A percentile compares a stretch with the other conserved stretches of the same genome.
phyloP scores from a whole-genome alignment of 805 yeast genomes.

The Candida parachauliodes region DNA sequence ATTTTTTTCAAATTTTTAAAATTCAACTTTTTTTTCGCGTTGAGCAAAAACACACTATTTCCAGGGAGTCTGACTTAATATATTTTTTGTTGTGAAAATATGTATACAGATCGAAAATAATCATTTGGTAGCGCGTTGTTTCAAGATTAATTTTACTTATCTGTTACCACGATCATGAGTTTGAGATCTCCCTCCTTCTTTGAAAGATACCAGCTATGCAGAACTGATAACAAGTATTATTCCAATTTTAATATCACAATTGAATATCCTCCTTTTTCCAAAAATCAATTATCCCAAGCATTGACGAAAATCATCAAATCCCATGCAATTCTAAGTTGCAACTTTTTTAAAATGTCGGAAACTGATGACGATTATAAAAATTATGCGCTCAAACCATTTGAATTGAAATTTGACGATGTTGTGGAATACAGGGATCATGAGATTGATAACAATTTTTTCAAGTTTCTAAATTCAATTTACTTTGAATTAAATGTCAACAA shows the following conservation, averaged over 20 bases:
- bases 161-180: not conserved
- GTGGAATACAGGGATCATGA: constrained; percentile 11
- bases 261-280: constrained; percentile 14
- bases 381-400: constrained; percentile 15
- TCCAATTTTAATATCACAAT: constrained; percentile 22
- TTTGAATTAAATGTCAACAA: constrained; percentile 8
- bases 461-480: constrained; percentile 11
- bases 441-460: constrained; percentile 14
- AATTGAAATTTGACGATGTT: constrained; percentile 19
- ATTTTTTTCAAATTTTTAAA: no score
- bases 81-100: no score
- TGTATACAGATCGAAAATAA: no score
- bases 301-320: constrained; percentile 13
- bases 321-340: constrained; percentile 16
- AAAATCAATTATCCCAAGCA: constrained; percentile 17
- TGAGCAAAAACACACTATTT: no score
- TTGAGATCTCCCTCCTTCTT: constrained; percentile 15
- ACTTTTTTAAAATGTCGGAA: constrained; percentile 14
- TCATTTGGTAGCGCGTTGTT: not conserved
- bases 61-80: not conserved
- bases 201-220: constrained; percentile 19
- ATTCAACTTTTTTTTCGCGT: not conserved
- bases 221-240: constrained; percentile 13
- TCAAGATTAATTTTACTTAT: not conserved
- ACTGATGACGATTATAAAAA: constrained; percentile 9